Base-by-base conservation (phyloP, 306 rosid species). In the Morella rubra region DNA sequence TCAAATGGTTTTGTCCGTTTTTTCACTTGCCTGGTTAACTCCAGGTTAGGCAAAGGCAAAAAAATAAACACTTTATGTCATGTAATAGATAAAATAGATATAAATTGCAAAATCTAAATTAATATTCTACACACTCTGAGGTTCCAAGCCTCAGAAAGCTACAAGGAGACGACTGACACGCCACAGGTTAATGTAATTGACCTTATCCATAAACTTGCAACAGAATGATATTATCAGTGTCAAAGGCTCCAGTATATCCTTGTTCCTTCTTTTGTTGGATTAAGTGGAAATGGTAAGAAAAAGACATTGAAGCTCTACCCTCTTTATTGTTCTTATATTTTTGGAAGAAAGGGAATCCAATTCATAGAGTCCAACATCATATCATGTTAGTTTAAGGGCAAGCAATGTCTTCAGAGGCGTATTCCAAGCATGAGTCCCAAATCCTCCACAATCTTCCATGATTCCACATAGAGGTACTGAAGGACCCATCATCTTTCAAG, bases 71-170 rank as follows among this genome's bases (percentile, higher is more conserved):
- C 19, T 76, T 45, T 20, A 24, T 58, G 69, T 49, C 61, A 68
- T 76, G 72, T 65, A 32, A 58, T 77, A 73, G 47, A 32, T 61
- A 73, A 60, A 60, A 18, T 18, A n/a, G n/a, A 44, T 20, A 72
- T 61, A 61, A 55, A 24, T 49, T 13, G 47, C 55, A 68, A 68
- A 71, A 60, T 67, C 45, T 27, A 45, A 52, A 62, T 24, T 60
- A 65, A 65, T 55, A 83, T 44, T 74, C 74, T 61, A 44, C 14
- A 9, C 37, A 68, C 60, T 73, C 73, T 19, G 73, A 15, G 56
- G 42, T 80, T 65, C 51, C 61, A 77, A 69, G 86, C 58, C 73
- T 54, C 73, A 40, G 22, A 68, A 16, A 68, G 68, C 56, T 76
- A 42, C 55, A 61, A 44, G 40, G 69, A 50, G 47, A 45, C 37